Evolutionary conservation across 139 green algal species (phyloP).

Genomic region (Chlorella sp.): DNA sequence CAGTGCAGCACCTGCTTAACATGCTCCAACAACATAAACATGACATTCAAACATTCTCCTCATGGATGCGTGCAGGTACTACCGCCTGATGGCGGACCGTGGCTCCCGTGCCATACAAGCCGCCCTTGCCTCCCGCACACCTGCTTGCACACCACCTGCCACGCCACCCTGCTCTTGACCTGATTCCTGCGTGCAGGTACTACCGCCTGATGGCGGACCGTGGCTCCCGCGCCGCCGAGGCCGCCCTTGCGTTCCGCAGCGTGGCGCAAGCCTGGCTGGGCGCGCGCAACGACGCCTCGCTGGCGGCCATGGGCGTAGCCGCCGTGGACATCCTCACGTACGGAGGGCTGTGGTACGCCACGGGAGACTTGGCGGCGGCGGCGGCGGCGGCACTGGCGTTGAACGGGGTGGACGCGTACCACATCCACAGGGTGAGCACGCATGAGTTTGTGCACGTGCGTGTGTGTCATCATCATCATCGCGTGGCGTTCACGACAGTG

Average conservation of each 20-base stretch:
- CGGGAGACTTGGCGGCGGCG: constrained; percentile 20
- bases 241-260: constrained; percentile 25
- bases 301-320: constrained; percentile 12
- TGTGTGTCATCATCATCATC: too few species aligned
- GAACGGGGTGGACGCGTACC: constrained; percentile 26
- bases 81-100: not conserved
- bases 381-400: constrained; percentile 19
- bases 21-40: not conserved
- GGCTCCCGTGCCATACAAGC: too few species aligned
- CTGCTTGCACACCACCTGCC: not conserved
- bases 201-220: constrained; percentile 22
- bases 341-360: constrained; percentile 24
- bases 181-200: constrained; percentile 11
- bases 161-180: not conserved
- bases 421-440: constrained; percentile 23
- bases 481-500: too few species aligned
- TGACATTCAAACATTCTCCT: not conserved
- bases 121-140: not conserved
- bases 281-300: constrained; percentile 9
- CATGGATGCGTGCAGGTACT: not conserved
- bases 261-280: constrained; percentile 30
- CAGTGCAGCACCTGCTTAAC: not conserved
- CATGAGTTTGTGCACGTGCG: too few species aligned
- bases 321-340: constrained; percentile 19
- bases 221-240: constrained; percentile 5